Evolutionary conservation across 2,329 filamentous ascomycete species (phyloP).

Genomic region (Fusarium domesticum): DNA sequence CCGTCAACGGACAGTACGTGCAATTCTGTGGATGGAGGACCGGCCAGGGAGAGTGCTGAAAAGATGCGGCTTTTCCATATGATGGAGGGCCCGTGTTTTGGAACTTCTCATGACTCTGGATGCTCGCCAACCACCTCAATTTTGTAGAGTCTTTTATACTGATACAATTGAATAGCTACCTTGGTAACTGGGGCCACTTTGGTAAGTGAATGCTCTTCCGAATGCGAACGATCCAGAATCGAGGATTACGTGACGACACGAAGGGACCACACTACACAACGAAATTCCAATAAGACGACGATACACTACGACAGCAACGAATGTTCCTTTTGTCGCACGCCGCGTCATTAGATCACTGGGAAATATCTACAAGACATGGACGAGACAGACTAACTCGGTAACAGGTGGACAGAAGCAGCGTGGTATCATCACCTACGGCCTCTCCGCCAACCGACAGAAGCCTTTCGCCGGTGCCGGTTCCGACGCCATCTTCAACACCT

Average conservation of each 20-base stretch:
- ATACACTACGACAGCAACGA: neutral
- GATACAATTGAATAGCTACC: conserved; percentile 51
- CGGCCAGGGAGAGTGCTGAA: conserved; percentile 18
- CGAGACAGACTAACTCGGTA: conserved; percentile 22
- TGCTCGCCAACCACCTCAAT: conserved; percentile 12
- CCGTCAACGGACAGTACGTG: conserved; percentile 39
- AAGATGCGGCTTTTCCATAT: conserved; percentile 35
- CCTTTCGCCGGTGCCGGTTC: conserved; percentile 74
- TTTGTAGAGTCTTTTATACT: conserved; percentile 17
- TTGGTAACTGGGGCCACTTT: conserved; percentile 72
- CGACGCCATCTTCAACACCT: conserved; percentile 92
- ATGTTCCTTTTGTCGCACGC: neutral
- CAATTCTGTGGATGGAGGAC: conserved; percentile 3
- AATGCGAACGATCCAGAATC: conserved; percentile 24
- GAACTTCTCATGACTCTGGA: conserved; percentile 6
- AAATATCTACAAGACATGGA: neutral
- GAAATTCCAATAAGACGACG: neutral
- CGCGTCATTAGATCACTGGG: conserved; percentile 2
- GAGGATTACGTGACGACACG: conserved; percentile 12
- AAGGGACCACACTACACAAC: conserved; percentile 1
- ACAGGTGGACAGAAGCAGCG: conserved; percentile 59
- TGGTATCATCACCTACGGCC: conserved; percentile 66
- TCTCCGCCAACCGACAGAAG: conserved; percentile 86
- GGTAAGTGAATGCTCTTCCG: conserved; percentile 53
- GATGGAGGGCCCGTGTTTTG: conserved; percentile 7